Percentiles rank a stretch among this genome's conserved stretches.
phyloP scores from a whole-genome alignment of 2,329 filamentous ascomycete genomes.

The Claviceps africana region DNA sequence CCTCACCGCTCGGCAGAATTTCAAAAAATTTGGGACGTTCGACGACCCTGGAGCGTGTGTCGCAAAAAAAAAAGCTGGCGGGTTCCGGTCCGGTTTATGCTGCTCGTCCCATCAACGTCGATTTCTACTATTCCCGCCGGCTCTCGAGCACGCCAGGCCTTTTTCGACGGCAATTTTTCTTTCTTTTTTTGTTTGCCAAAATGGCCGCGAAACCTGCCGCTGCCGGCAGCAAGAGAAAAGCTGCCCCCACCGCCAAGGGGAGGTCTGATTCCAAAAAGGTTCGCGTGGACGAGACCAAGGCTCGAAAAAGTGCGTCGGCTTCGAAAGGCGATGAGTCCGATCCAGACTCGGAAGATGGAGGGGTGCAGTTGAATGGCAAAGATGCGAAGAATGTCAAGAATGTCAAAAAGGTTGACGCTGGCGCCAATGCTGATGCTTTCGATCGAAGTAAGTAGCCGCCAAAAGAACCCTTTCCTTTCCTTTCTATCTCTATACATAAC shows the following conservation, averaged over 20 bases:
- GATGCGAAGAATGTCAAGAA: slow-evolving; percentile 17
- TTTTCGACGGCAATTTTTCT: background rate
- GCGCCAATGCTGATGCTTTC: slow-evolving; percentile 23
- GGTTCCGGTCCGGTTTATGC: no score
- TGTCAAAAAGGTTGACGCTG: slow-evolving; percentile 18
- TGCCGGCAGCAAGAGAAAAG: slow-evolving; percentile 44
- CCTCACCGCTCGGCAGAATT: slow-evolving; percentile 24
- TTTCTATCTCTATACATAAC: no score
- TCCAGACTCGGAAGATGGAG: slow-evolving; percentile 34
- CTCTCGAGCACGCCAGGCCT: background rate
- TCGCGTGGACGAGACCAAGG: slow-evolving; percentile 24
- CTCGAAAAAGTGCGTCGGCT: slow-evolving; percentile 16
- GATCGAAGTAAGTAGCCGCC: slow-evolving; percentile 27
- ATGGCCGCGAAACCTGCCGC: slow-evolving; percentile 37
- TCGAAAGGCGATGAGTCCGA: slow-evolving; percentile 25
- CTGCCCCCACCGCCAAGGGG: slow-evolving; percentile 27
- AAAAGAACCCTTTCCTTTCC: background rate
- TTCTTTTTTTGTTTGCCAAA: no score
- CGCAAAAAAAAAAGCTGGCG: no score
- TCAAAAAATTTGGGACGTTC: slow-evolving; percentile 11
- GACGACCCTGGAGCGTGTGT: background rate
- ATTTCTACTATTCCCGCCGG: background rate
- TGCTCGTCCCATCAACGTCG: background rate
- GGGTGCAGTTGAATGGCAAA: slow-evolving; percentile 29
- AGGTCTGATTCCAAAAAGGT: slow-evolving; percentile 36